Evolutionary conservation across 192 early-diverging fungal species (phyloP).

Genomic region (Hyaloraphidium curvatum): DNA sequence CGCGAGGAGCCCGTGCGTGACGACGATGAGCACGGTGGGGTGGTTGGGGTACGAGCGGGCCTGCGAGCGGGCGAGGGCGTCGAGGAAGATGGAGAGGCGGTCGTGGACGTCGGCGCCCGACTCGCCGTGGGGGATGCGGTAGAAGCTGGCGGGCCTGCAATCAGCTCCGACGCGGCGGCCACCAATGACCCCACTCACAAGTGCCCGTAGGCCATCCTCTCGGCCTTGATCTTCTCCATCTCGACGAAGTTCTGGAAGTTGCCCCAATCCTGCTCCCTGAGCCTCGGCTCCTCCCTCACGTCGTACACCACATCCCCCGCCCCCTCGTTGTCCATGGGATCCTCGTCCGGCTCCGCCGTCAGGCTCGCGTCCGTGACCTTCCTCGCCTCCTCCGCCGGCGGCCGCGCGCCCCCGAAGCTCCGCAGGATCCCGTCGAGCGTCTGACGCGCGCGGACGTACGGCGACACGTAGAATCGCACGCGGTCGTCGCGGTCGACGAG

Average conservation of each 20-base stretch:
- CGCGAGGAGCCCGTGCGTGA: not conserved
- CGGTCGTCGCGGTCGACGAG: too few species aligned
- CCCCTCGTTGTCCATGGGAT: too few species aligned
- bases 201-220: not conserved
- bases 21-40: not conserved
- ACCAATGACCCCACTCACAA: too few species aligned
- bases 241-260: not conserved
- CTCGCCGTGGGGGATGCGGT: not conserved
- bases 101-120: not conserved
- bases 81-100: not conserved
- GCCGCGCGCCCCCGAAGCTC: too few species aligned
- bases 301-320: too few species aligned
- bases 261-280: not conserved
- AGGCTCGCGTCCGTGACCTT: not conserved
- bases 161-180: too few species aligned
- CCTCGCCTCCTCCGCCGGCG: too few species aligned
- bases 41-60: not conserved
- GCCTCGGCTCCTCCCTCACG: not conserved
- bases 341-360: too few species aligned
- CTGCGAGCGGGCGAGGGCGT: not conserved
- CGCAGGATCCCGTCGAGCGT: too few species aligned
- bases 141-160: too few species aligned
- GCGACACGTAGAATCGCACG: too few species aligned
- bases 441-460: too few species aligned
- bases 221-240: not conserved